Conservation (phyloP, 495 filamentous ascomycete species). For the Clavariopsis aquatica region DNA sequence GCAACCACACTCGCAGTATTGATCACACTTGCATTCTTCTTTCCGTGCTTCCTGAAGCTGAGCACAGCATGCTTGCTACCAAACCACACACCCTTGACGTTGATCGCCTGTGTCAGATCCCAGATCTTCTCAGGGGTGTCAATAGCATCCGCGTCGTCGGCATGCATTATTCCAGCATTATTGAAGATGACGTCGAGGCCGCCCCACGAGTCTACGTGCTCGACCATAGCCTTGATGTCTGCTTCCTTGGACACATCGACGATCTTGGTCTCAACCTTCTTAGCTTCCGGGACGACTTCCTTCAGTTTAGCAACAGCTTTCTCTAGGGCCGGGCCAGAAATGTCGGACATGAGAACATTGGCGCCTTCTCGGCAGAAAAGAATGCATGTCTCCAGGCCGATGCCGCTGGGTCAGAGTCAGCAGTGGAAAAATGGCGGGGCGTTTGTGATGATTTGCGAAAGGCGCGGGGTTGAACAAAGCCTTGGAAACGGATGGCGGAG, state of each 20-base stretch:
- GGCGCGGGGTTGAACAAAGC: background rate
- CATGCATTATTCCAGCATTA: slow-evolving; percentile 98
- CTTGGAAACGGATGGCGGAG: background rate
- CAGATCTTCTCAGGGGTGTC: slow-evolving; percentile 87
- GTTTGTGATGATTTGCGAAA: background rate
- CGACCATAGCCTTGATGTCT: slow-evolving; percentile 70
- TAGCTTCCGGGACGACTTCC: slow-evolving; percentile 64
- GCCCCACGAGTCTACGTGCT: slow-evolving; percentile 75
- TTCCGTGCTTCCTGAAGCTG: slow-evolving; percentile 74
- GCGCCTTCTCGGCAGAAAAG: slow-evolving; percentile 91
- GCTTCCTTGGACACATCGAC: slow-evolving; percentile 72
- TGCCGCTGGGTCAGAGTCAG: slow-evolving; percentile 62
- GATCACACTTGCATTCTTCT: slow-evolving; percentile 79
- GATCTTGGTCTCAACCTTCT: slow-evolving; percentile 60
- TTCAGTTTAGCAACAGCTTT: slow-evolving; percentile 70
- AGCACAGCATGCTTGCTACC: slow-evolving; percentile 91
- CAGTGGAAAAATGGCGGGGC: background rate
- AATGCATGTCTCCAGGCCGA: slow-evolving; percentile 91
- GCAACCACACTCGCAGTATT: slow-evolving; percentile 95
- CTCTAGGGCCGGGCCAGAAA: slow-evolving; percentile 70
- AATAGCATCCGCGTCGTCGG: slow-evolving; percentile 80
- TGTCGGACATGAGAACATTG: slow-evolving; percentile 82
- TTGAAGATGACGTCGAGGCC: slow-evolving; percentile 97
- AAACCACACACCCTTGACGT: slow-evolving; percentile 98
- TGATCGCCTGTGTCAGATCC: slow-evolving; percentile 92